phyloP scores from a whole-genome alignment of 1,284 basidiomycete genomes.

The Stygiomarasmius scandens region DNA sequence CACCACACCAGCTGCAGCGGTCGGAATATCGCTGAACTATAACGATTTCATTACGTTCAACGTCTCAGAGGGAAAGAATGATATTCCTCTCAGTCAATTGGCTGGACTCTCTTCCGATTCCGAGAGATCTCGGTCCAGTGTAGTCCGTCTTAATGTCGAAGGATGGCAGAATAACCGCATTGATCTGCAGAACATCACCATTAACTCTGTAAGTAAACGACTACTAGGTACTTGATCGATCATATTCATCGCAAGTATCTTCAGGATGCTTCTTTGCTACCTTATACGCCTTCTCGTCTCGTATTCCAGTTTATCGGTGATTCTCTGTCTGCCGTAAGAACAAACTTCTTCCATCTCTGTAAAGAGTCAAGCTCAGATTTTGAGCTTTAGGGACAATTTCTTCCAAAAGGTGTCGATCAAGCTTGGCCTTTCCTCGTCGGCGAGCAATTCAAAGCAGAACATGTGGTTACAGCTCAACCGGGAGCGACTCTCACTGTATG shows the following conservation, averaged over 20 bases:
- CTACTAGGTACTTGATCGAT: conserved; percentile 42
- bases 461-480: conserved; percentile 53
- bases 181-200: conserved; percentile 47
- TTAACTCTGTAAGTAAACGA: conserved; percentile 47
- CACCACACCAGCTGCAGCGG: conserved; percentile 44
- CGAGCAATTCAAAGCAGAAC: conserved; percentile 56
- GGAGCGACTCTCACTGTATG: conserved; percentile 52
- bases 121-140: conserved; percentile 14
- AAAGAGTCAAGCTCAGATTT: no score
- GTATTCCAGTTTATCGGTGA: conserved; percentile 63
- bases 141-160: conserved; percentile 53
- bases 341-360: no score
- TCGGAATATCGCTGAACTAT: conserved; percentile 55
- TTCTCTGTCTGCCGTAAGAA: conserved; percentile 56
- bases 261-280: conserved; percentile 48
- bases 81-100: conserved; percentile 38
- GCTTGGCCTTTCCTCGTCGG: conserved; percentile 60
- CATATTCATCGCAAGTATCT: neutral
- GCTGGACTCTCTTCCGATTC: neutral
- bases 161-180: conserved; percentile 64
- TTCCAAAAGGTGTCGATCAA: conserved; percentile 55
- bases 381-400: conserved; percentile 49
- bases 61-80: conserved; percentile 48
- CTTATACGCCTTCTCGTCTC: conserved; percentile 49
- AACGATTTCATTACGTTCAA: conserved; percentile 50